Percentiles rank a stretch among this genome's conserved stretches.
Evolutionary conservation across 305 asterid species (phyloP).

Genomic region (Fraxinus greggii): DNA sequence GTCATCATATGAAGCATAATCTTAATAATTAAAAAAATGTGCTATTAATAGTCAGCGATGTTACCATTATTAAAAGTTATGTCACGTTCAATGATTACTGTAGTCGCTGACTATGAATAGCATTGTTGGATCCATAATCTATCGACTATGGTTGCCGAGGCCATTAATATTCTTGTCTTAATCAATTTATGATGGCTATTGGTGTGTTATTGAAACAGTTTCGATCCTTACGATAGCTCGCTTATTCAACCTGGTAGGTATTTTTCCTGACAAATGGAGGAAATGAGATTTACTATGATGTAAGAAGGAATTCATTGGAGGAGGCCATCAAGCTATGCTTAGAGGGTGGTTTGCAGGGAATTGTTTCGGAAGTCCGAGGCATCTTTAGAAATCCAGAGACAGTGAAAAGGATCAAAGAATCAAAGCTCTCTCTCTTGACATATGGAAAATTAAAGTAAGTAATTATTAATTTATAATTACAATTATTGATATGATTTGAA

Average conservation of each 20-base stretch:
- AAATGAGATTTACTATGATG: conserved; percentile 38
- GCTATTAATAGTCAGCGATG: no score
- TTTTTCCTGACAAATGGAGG: conserved; percentile 50
- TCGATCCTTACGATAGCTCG: not conserved
- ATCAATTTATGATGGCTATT: no score
- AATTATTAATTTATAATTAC: not conserved
- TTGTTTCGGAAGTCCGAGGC: conserved; percentile 42
- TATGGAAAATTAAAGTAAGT: conserved; percentile 89
- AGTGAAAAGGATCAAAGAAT: conserved; percentile 39
- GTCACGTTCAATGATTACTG: no score
- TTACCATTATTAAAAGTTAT: no score
- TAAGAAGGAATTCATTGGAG: conserved; percentile 42
- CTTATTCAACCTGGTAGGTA: conserved; percentile 25
- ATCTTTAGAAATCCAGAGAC: conserved; percentile 43
- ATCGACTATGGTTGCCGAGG: no score
- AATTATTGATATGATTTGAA: not conserved
- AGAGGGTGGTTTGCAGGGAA: conserved; percentile 47
- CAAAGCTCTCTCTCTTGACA: conserved; percentile 42
- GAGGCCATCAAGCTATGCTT: conserved; percentile 40
- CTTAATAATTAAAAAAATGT: no score
- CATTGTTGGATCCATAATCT: no score
- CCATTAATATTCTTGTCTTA: no score
- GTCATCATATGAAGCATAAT: no score
- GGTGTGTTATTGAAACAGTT: not conserved
- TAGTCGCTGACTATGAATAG: no score